Evolutionary conservation across 148 eudicot species (phyloP).

Genomic region (Nepenthes gracilis): DNA sequence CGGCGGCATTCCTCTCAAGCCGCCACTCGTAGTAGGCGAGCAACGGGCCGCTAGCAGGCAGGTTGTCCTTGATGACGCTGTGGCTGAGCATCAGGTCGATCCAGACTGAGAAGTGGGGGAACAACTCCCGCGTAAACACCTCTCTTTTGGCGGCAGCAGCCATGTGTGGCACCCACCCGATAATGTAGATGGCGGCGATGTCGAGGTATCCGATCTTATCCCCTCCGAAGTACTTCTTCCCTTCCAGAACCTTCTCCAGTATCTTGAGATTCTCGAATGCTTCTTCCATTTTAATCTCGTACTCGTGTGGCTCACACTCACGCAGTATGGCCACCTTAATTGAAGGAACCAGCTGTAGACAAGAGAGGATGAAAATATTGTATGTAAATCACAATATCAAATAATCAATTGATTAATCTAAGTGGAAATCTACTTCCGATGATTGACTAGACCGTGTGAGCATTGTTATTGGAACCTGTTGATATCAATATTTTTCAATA

Average conservation of each 20-base stretch:
- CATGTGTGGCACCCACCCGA: constrained; percentile 3
- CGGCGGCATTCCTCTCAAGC: too few relatives aligned
- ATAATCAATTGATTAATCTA: background rate
- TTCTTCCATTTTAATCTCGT: constrained; percentile 12
- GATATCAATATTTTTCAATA: too few relatives aligned
- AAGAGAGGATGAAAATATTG: background rate
- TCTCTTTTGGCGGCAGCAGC: constrained; percentile 13
- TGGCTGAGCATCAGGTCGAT: too few relatives aligned
- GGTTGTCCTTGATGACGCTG: too few relatives aligned
- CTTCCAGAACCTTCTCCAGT: constrained; percentile 13
- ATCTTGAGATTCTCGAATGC: constrained; percentile 4
- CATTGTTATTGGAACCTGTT: too few relatives aligned
- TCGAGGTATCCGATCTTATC: constrained; percentile 15
- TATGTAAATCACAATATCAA: too few relatives aligned
- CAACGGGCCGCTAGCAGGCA: too few relatives aligned
- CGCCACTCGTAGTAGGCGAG: too few relatives aligned
- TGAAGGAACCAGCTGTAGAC: background rate
- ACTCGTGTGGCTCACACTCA: constrained; percentile 6
- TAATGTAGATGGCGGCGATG: constrained; percentile 9
- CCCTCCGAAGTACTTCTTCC: constrained; percentile 23
- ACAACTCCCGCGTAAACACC: constrained; percentile 12
- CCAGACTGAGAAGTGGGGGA: constrained; percentile 20
- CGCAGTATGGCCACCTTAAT: background rate
- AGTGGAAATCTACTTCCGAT: background rate
- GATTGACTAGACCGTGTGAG: background rate